A percentile compares a stretch with the other conserved stretches of the same genome.
Conservation (phyloP, 108 stramenopile species). For the Cyclotella kingstonii region DNA sequence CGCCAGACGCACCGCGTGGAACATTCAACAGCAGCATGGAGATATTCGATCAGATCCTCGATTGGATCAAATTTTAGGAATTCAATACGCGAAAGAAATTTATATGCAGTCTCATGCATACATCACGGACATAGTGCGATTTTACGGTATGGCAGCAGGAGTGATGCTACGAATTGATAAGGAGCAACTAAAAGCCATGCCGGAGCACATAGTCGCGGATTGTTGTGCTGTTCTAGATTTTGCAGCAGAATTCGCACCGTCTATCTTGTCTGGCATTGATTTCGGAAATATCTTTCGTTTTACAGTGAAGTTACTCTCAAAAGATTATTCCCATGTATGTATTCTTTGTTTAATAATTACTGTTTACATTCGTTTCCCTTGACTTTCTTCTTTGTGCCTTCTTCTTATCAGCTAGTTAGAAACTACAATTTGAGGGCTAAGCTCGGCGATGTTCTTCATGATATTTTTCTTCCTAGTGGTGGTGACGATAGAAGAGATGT, state of each 20-base stretch:
- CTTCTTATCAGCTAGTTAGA: conserved; percentile 55
- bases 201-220: conserved; percentile 81
- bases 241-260: conserved; percentile 55
- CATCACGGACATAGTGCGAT: conserved; percentile 61
- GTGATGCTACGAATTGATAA: conserved; percentile 55
- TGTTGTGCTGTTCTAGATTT: conserved; percentile 69
- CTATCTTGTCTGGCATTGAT: conserved; percentile 59
- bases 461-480: conserved; percentile 76
- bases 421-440: conserved; percentile 94
- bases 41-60: conserved; percentile 68
- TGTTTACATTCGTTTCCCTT: conserved; percentile 1
- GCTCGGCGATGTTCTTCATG: conserved; percentile 90
- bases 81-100: conserved; percentile 67
- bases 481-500: conserved; percentile 55
- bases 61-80: conserved; percentile 53
- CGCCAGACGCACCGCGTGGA: conserved; percentile 51
- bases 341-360: neutral
- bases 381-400: neutral
- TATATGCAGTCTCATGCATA: conserved; percentile 66
- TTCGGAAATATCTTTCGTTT: conserved; percentile 65
- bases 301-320: conserved; percentile 73
- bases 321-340: conserved; percentile 63
- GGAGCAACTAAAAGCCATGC: conserved; percentile 60
- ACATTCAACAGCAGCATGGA: conserved; percentile 46
- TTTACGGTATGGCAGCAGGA: conserved; percentile 66